A percentile compares a stretch with the other conserved stretches of the same genome.
phyloP scores from a whole-genome alignment of 768 basidiomycete species.

The Saitozyma podzolica region DNA sequence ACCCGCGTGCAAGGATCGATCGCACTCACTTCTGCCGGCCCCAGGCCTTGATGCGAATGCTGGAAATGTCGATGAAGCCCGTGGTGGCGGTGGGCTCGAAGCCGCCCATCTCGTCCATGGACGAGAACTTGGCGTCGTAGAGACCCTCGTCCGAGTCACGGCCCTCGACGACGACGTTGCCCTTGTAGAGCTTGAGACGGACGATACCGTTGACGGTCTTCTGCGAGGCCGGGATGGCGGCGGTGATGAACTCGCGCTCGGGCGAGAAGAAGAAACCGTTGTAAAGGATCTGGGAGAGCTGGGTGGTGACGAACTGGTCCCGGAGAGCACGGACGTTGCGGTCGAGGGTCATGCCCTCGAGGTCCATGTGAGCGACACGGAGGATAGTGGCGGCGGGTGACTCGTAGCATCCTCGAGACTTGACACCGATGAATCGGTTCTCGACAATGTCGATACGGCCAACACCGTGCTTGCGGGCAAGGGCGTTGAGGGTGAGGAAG shows the following conservation, averaged over 20 bases:
- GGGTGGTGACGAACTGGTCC: slow-evolving; percentile 91
- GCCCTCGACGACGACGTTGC: slow-evolving; percentile 91
- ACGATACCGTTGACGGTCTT: slow-evolving; percentile 94
- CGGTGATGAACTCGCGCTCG: slow-evolving; percentile 90
- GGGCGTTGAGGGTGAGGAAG: slow-evolving; percentile 84
- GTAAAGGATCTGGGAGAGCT: slow-evolving; percentile 87
- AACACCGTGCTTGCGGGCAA: slow-evolving; percentile 91
- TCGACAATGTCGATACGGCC: slow-evolving; percentile 99
- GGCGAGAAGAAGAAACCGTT: slow-evolving; percentile 99
- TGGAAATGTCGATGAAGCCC: slow-evolving; percentile 96
- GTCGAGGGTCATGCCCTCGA: slow-evolving; percentile 97
- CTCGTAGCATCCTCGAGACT: slow-evolving; percentile 99
- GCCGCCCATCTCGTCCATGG: slow-evolving; percentile 98
- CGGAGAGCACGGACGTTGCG: slow-evolving; percentile 91
- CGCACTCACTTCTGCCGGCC: slow-evolving; percentile 45
- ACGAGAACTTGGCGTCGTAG: slow-evolving; percentile 91
- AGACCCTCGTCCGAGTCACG: slow-evolving; percentile 83
- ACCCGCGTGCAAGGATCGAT: slow-evolving; percentile 54
- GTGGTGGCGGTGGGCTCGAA: slow-evolving; percentile 95
- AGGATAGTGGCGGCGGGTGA: slow-evolving; percentile 95
- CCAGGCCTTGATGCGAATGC: slow-evolving; percentile 95
- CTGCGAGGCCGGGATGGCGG: slow-evolving; percentile 89
- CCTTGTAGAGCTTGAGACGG: slow-evolving; percentile 88
- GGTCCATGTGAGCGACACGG: slow-evolving; percentile 89
- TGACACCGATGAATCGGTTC: slow-evolving; percentile 99